Evolutionary conservation across 495 filamentous ascomycete genomes (phyloP).

Genomic region (Aspergillus wentii): DNA sequence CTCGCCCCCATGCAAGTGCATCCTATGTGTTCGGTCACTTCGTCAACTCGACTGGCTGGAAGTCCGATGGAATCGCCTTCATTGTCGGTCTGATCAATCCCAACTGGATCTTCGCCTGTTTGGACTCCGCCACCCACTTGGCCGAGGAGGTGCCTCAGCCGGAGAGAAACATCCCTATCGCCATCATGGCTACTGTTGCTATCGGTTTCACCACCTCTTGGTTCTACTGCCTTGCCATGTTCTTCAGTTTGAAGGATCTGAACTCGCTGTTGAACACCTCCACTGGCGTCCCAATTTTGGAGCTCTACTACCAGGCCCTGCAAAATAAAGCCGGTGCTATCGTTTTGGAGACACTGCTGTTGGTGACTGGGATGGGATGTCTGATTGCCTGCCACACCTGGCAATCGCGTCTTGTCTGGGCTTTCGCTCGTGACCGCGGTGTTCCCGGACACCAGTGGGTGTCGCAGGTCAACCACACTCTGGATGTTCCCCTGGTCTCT

Average conservation of each 20-base stretch:
- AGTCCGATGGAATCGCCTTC: slow-evolving; percentile 55
- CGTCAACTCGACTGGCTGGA: slow-evolving; percentile 60
- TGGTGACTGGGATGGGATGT: slow-evolving; percentile 52
- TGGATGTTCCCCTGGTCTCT: slow-evolving; percentile 51
- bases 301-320: slow-evolving; percentile 53
- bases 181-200: slow-evolving; percentile 54
- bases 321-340: slow-evolving; percentile 49
- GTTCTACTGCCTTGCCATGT: slow-evolving; percentile 51
- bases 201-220: slow-evolving; percentile 57
- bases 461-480: slow-evolving; percentile 39
- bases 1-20: slow-evolving; percentile 48
- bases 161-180: slow-evolving; percentile 38
- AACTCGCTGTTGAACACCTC: slow-evolving; percentile 35
- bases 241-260: slow-evolving; percentile 55
- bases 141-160: slow-evolving; percentile 55
- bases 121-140: slow-evolving; percentile 59
- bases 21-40: slow-evolving; percentile 59
- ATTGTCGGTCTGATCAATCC: slow-evolving; percentile 60
- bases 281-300: slow-evolving; percentile 53
- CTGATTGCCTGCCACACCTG: slow-evolving; percentile 52
- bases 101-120: slow-evolving; percentile 57
- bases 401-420: slow-evolving; percentile 57
- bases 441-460: slow-evolving; percentile 45
- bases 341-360: slow-evolving; percentile 48
- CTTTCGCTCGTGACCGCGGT: slow-evolving; percentile 55